Percentiles rank a stretch among this genome's conserved stretches.
These are phyloP conservation scores for Globisporangium yorkense DNA, from an alignment of 352 stramenopile species.

Conservation along the genomic window DNA sequence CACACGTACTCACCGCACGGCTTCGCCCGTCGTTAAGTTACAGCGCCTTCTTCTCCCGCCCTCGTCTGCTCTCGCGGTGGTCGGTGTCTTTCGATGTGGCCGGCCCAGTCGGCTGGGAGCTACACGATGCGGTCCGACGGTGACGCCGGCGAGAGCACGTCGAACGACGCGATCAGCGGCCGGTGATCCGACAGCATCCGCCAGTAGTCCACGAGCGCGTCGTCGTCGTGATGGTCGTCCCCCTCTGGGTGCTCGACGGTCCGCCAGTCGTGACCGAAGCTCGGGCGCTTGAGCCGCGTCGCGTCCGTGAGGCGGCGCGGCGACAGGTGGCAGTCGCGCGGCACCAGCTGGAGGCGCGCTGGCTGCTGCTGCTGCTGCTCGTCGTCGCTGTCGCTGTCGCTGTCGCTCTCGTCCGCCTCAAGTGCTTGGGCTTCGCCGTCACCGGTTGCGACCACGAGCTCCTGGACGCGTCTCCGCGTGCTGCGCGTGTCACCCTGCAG, in stretches of 20 bases:
- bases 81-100: no score
- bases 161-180: conserved; percentile 58
- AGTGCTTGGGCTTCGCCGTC: background rate
- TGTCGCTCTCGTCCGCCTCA: background rate
- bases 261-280: conserved; percentile 69
- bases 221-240: conserved; percentile 36
- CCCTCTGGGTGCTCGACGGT: conserved; percentile 37
- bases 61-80: background rate
- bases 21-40: conserved; percentile 2
- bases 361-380: background rate
- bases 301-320: conserved; percentile 55
- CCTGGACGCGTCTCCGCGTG: conserved; percentile 5
- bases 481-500: conserved; percentile 16
- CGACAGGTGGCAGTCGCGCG: conserved; percentile 51
- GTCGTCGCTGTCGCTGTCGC: background rate
- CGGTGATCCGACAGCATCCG: conserved; percentile 76
- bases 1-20: background rate
- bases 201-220: conserved; percentile 79
- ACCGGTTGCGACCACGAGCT: background rate
- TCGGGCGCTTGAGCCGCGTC: conserved; percentile 66
- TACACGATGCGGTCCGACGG: background rate
- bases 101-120: no score
- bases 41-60: background rate
- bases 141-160: conserved; percentile 19
- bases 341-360: conserved; percentile 42